Conservation (phyloP, 257 asterid genomes). For the Nicotiana tabacum region DNA sequence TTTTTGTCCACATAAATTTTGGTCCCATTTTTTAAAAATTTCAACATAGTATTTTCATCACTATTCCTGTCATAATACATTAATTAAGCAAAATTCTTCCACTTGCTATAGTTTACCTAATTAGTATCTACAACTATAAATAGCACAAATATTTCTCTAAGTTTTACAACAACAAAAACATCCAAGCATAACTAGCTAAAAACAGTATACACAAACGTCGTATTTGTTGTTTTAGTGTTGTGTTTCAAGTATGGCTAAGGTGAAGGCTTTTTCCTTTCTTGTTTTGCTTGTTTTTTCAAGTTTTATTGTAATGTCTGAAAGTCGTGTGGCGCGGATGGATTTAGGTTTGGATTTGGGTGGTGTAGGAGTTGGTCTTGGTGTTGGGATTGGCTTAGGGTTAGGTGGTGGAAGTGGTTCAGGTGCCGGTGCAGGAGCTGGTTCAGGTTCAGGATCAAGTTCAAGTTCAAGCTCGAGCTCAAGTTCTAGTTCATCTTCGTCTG, state of each 20-base stretch:
- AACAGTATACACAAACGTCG: not conserved
- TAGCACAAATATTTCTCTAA: not conserved
- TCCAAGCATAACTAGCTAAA: not conserved
- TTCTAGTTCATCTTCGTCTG: constrained; percentile 20
- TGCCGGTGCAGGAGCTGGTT: constrained; percentile 24
- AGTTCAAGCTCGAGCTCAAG: constrained; percentile 23
- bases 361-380: constrained; percentile 25
- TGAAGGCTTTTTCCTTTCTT: constrained; percentile 15
- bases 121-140: constrained; percentile 8
- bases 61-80: not conserved
- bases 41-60: not conserved
- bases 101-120: not conserved
- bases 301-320: constrained; percentile 12
- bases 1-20: constrained; percentile 5
- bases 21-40: not conserved
- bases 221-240: not conserved
- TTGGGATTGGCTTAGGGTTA: constrained; percentile 29
- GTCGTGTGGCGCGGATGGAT: constrained; percentile 27
- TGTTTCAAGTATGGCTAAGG: constrained; percentile 3
- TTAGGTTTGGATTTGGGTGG: constrained; percentile 29
- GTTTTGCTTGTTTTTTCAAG: constrained; percentile 16
- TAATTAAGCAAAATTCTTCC: not conserved
- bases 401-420: constrained; percentile 32
- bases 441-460: constrained; percentile 31
- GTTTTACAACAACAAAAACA: not conserved